Evolutionary conservation across 805 yeast genomes (phyloP).

Genomic region (Zygotorulaspora danielsina): DNA sequence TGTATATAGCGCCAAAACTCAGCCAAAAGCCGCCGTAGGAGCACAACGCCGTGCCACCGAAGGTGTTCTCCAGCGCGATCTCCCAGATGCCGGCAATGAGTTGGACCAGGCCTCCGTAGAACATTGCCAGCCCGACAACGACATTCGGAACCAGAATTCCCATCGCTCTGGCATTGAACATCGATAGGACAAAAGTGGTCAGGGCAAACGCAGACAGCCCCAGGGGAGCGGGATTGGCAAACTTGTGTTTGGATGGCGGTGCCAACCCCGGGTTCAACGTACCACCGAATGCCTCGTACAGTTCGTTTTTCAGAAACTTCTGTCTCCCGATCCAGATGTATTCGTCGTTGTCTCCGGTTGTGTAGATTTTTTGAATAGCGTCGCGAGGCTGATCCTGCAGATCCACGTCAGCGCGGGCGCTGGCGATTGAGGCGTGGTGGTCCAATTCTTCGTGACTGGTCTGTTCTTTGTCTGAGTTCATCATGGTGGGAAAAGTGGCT

Average conservation of each 20-base stretch:
- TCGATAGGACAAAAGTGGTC: conserved; percentile 53
- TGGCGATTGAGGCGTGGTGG: conserved; percentile 1
- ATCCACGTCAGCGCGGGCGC: conserved; percentile 1
- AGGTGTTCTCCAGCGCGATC: conserved; percentile 55
- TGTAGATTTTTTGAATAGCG: conserved; percentile 24
- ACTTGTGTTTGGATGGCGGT: conserved; percentile 49
- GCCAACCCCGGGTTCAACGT: conserved; percentile 62
- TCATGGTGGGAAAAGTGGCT: neutral
- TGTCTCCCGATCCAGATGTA: conserved; percentile 66
- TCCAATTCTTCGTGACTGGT: conserved; percentile 12
- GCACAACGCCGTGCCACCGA: conserved; percentile 57
- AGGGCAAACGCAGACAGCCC: conserved; percentile 56
- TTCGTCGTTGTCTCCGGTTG: conserved; percentile 49
- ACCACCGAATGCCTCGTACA: conserved; percentile 73
- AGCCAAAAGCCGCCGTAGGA: conserved; percentile 68
- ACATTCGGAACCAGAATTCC: conserved; percentile 47
- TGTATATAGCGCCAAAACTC: conserved; percentile 52
- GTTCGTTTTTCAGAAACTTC: conserved; percentile 56
- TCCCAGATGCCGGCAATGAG: conserved; percentile 64
- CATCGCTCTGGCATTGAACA: conserved; percentile 51
- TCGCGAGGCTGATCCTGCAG: conserved; percentile 5
- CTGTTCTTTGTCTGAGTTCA: conserved; percentile 16
- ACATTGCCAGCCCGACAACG: conserved; percentile 51
- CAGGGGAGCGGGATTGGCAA: conserved; percentile 63
- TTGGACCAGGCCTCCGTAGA: conserved; percentile 59